A percentile compares a stretch with the other conserved stretches of the same genome.
Conservation (phyloP, 345 rosid genomes). For the Conringia planisiliqua region DNA sequence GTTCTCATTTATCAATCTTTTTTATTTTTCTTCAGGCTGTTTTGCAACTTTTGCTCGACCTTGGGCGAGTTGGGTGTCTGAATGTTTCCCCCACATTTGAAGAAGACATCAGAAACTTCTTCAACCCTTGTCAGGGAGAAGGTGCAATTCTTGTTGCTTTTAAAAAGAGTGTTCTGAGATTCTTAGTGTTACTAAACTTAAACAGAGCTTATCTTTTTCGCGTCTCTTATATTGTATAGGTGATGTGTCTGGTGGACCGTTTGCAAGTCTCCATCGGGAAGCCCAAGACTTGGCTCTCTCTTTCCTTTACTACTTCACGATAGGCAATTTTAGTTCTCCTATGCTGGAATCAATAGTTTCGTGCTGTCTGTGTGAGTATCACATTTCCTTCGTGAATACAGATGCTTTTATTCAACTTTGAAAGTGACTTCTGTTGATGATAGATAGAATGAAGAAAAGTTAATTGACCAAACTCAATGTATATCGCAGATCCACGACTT, state of each 20-base stretch:
- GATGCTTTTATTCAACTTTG: not conserved
- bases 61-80: conserved; percentile 55
- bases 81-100: conserved; percentile 46
- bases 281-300: conserved; percentile 62
- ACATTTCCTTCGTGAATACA: not conserved
- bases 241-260: conserved; percentile 58
- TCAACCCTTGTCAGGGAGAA: conserved; percentile 41
- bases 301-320: conserved; percentile 60
- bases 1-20: not conserved
- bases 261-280: conserved; percentile 58
- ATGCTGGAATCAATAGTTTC: conserved; percentile 58
- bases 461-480: conserved; percentile 4
- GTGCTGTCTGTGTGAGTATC: conserved; percentile 67
- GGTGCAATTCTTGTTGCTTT: conserved; percentile 38
- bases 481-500: conserved; percentile 58
- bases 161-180: not conserved
- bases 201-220: not conserved
- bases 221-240: conserved; percentile 40
- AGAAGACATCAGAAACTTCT: conserved; percentile 50
- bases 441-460: not conserved
- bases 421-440: conserved; percentile 3
- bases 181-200: not conserved
- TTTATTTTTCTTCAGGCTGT: conserved; percentile 46
- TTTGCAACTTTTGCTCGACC: conserved; percentile 56
- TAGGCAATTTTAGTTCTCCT: conserved; percentile 39